Evolutionary conservation across 352 stramenopile genomes (phyloP), one percentile per base, ranked within the genome.

Genomic region (Globisporangium canariense): DNA sequence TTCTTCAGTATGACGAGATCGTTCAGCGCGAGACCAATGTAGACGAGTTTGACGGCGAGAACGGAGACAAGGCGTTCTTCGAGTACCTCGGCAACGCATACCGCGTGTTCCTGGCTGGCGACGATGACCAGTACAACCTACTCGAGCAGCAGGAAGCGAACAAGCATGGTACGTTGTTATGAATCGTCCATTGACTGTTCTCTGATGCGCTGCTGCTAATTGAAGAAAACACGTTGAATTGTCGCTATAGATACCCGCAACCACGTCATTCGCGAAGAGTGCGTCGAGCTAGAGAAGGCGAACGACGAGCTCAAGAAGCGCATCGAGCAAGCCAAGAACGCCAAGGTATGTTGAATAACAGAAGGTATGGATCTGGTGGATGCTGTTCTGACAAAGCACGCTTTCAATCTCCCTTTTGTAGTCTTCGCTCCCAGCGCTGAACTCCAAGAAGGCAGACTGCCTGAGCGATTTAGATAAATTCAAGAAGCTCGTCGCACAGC

Each of bases 41-140:
- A 8, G 76, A 87, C 7, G 77, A 90, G 28, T 77, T 88, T 43
- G 82, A 91, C 47, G 71, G 80, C 1, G 82, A 96, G 63, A 91
- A 87, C 25, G 82, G 76, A 25, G 88, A 98, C 62, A 94, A 93
- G 40, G 83, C 77, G 7, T 99, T 99, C 70, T 98, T 99, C 66
- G 84, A 93, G 57, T 99, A 98, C 73, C 69, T 99, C 4, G 76
- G 80, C 62, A 85, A 78, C 28, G 87, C 91, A 5, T 99, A 99
- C 73, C 74, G 74, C 41, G 85, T 88, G 22, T 99, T 99, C 71
- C 72, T 99, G 50, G 74, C 84, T 4, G 92, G 94, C 40, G 92
- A 99, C 64, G 96, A 99, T 64, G 93, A 98, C 38, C 77, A 87
- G 56, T 93, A 90, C 66, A 82, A 88, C 36, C 65, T 77, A 13